Evolutionary conservation across 441 rosid species (phyloP).

Genomic region (Sinapis alba): DNA sequence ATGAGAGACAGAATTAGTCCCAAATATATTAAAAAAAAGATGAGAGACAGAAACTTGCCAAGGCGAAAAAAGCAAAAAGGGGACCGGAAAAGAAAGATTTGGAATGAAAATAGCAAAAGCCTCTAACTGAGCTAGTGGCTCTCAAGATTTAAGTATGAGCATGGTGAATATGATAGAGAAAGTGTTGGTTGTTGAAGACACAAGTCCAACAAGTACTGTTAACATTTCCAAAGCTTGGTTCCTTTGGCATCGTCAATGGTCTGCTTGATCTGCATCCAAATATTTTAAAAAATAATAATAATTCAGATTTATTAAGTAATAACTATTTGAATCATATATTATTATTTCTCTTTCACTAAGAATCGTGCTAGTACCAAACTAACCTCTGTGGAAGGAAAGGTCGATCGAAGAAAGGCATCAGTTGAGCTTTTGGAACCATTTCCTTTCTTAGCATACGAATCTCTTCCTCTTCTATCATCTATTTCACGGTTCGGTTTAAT

Average conservation of each 20-base stretch:
- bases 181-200: conserved; percentile 42
- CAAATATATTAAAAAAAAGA: too few species aligned
- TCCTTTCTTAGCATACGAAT: conserved; percentile 67
- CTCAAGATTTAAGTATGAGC: conserved; percentile 45
- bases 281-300: not conserved
- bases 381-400: conserved; percentile 84
- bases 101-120: not conserved
- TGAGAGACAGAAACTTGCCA: not conserved
- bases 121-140: conserved; percentile 27
- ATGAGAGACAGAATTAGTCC: not conserved
- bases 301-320: not conserved
- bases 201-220: conserved; percentile 66
- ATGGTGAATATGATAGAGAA: conserved; percentile 47
- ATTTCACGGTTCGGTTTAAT: not conserved
- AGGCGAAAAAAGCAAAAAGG: not conserved
- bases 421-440: conserved; percentile 84
- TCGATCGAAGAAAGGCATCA: conserved; percentile 81
- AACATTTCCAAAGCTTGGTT: conserved; percentile 58
- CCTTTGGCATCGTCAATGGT: conserved; percentile 71
- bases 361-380: not conserved
- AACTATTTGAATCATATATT: not conserved
- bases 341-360: not conserved
- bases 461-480: conserved; percentile 86
- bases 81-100: not conserved
- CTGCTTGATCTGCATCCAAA: conserved; percentile 61